Conservation (phyloP, 345 rosid species). For the thale cress (Arabidopsis thaliana) region DNA sequence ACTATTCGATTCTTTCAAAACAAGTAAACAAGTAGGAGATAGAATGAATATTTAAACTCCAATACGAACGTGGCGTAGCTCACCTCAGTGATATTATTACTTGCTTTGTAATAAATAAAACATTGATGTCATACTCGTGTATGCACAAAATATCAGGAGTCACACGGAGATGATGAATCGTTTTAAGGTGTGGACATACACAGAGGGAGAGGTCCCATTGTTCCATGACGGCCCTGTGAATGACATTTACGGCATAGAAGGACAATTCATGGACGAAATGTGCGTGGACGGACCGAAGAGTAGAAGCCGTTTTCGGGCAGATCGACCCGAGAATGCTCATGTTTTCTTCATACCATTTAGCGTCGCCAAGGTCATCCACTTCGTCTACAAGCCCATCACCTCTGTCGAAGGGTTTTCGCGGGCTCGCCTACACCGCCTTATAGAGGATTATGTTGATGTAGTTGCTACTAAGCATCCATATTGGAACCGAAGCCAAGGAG, state of each 20-base stretch:
- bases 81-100: too few species aligned
- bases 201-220: slow-evolving; percentile 69
- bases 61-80: too few species aligned
- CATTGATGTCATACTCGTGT: slow-evolving; percentile 26
- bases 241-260: slow-evolving; percentile 68
- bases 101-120: background rate
- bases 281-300: slow-evolving; percentile 45
- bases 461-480: slow-evolving; percentile 52
- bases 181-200: slow-evolving; percentile 73
- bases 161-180: slow-evolving; percentile 70
- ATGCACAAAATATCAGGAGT: slow-evolving; percentile 54
- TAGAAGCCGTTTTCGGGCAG: slow-evolving; percentile 48
- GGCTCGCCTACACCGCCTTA: slow-evolving; percentile 53
- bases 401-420: slow-evolving; percentile 53
- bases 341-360: slow-evolving; percentile 70
- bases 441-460: slow-evolving; percentile 56
- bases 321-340: slow-evolving; percentile 54
- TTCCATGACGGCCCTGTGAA: slow-evolving; percentile 69
- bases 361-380: slow-evolving; percentile 52
- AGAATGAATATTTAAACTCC: too few species aligned
- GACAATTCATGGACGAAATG: slow-evolving; percentile 72
- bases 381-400: slow-evolving; percentile 59
- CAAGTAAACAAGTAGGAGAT: too few species aligned
- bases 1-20: too few species aligned
- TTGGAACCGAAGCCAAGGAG: slow-evolving; percentile 68